Evolutionary conservation across 1,139 yeast genomes (phyloP), one percentile per base, ranked within the genome.

Genomic region (Scheffersomyces cryptocercus): DNA sequence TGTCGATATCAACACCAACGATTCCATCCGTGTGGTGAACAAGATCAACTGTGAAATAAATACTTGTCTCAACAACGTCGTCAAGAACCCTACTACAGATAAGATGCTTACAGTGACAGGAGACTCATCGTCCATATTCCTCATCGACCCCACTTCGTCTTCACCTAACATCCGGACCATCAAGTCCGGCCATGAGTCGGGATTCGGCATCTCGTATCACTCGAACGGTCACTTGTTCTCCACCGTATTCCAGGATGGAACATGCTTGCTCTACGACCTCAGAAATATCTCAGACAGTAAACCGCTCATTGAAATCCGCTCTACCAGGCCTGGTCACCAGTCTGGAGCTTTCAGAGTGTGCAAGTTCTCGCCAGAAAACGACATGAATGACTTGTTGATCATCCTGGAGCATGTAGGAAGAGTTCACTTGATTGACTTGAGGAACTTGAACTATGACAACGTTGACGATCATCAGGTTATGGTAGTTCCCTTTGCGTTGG

Each of bases 401-500:
- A 72, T 90, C 2, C 79, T 88, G 42, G 97, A 90, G 61, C 96
- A 90, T 56, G 87, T 83, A 46, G 95, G 95, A 0, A 70, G 96
- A 43, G 88, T 90, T 3, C 97, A 90, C 65, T 70, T 89, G 41
- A 71, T 90, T 24, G 97, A 90, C 61, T 74, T 89, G 37, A 75
- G 96, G 46, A 81, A 84, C 55, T 77, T 82, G 54, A 70, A 74
- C 49, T 32, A 33, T 4, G 41, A 41, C 3, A 46, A 46, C 32
- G 53, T 47, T 5, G 44, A 50, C 32, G 81, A 84, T 53, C 96
- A 88, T 57, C 95, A 88, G 59, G 89, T 90, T 30, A 73, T 89
- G 15, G 75, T 85, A 20, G 70, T 73, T 28, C 79, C 79, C 4
- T 64, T 61, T 53, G 77, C 77, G 7, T 63, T 73, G 49, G 75